These are phyloP conservation scores for Daldinia eschscholtzii DNA, from an alignment of 2,329 filamentous ascomycete genomes.

Conservation along the genomic window DNA sequence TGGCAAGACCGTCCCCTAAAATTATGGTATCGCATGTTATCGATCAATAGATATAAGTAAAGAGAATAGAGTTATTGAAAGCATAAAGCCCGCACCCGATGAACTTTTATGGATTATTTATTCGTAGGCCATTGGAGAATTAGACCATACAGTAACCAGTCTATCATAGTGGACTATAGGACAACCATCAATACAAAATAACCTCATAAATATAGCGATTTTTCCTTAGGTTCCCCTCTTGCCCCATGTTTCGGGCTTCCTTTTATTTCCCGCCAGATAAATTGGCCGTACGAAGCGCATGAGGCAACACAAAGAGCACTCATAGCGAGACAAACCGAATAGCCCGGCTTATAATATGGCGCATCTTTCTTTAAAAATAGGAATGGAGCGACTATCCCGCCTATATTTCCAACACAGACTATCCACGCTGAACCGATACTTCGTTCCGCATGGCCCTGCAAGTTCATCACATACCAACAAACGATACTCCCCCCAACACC, in stretches of 20 bases:
- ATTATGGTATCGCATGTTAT: not conserved
- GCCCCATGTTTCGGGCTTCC: not conserved
- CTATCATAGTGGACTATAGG: too few relatives aligned
- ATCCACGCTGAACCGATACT: not conserved
- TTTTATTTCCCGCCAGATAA: not conserved
- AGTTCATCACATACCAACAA: slow-evolving; percentile 59
- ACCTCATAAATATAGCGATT: not conserved
- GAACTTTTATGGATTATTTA: not conserved
- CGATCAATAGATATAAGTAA: slow-evolving; percentile 11
- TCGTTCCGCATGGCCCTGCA: slow-evolving; percentile 50
- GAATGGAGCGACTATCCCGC: not conserved
- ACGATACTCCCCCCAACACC: slow-evolving; percentile 46
- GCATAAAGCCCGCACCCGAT: not conserved
- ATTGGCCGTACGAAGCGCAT: not conserved
- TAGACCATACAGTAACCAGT: too few relatives aligned
- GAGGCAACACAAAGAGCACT: not conserved
- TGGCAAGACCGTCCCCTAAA: not conserved
- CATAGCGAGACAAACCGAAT: not conserved
- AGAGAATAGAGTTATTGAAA: slow-evolving; percentile 8
- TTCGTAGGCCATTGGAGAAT: not conserved
- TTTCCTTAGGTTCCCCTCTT: not conserved
- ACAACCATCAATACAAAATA: not conserved
- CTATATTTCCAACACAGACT: not conserved
- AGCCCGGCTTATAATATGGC: not conserved
- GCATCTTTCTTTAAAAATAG: not conserved